phyloP scores from a whole-genome alignment of 2,329 filamentous ascomycete species.

The Aspergillus felis region DNA sequence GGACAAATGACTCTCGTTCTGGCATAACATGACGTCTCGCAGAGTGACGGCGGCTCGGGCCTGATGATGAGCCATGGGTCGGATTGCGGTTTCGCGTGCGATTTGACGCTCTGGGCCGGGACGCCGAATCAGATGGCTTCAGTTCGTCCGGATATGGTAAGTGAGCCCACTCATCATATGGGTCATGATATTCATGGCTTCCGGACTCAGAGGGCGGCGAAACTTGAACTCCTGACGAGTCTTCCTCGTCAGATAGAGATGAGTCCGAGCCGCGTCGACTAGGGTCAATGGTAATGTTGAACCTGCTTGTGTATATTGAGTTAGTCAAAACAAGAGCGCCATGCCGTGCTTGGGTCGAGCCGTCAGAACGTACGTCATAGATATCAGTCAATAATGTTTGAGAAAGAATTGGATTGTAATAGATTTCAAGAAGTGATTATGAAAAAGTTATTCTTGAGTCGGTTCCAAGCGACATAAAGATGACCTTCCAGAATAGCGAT shows the following conservation, averaged over 20 bases:
- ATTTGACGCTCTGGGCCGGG: slow-evolving; percentile 39
- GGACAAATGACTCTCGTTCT: slow-evolving; percentile 35
- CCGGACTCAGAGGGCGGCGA: slow-evolving; percentile 38
- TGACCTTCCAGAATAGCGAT: not conserved
- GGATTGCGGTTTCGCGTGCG: slow-evolving; percentile 35
- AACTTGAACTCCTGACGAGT: slow-evolving; percentile 42
- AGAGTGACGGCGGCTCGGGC: slow-evolving; percentile 35
- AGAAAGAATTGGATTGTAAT: not conserved
- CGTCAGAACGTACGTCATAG: slow-evolving; percentile 18
- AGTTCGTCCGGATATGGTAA: slow-evolving; percentile 44
- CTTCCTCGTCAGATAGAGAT: slow-evolving; percentile 42
- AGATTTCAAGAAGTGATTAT: not conserved
- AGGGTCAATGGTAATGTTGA: slow-evolving; percentile 43
- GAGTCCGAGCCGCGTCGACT: slow-evolving; percentile 39
- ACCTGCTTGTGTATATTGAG: slow-evolving; percentile 26
- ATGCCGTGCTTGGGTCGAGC: not conserved
- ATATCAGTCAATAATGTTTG: slow-evolving; percentile 1
- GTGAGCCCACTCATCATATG: slow-evolving; percentile 38
- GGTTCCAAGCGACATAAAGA: not conserved
- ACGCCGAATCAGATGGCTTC: slow-evolving; percentile 46
- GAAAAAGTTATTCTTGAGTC: not conserved
- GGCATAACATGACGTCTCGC: slow-evolving; percentile 34
- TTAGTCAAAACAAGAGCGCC: not conserved
- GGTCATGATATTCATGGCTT: slow-evolving; percentile 39
- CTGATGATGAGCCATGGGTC: slow-evolving; percentile 34